phyloP scores from a whole-genome alignment of 352 stramenopile species.

The Phytophthora ramorum region DNA sequence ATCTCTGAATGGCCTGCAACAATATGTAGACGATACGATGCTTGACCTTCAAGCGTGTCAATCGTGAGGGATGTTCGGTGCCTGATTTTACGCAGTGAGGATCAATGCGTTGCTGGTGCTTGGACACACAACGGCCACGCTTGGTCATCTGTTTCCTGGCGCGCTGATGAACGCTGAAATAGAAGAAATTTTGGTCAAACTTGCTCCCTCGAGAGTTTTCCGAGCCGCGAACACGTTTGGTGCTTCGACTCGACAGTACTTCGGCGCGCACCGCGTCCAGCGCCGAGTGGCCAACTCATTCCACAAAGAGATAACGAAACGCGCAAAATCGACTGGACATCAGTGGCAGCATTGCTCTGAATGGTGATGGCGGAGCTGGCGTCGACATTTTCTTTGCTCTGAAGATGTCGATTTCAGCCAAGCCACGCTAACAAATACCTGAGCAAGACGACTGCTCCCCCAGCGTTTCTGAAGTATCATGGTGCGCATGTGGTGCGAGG shows the following conservation, averaged over 20 bases:
- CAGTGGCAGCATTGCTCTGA: constrained; percentile 34
- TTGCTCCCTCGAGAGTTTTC: constrained; percentile 13
- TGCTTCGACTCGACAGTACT: constrained; percentile 15
- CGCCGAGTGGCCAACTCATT: constrained; percentile 5
- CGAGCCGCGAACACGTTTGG: not conserved
- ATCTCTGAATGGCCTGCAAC: constrained; percentile 2
- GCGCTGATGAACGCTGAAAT: constrained; percentile 4
- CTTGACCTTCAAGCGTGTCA: constrained; percentile 8
- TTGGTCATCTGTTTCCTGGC: constrained; percentile 21
- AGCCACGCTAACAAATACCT: constrained; percentile 7
- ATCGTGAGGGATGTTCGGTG: constrained; percentile 35
- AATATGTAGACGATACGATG: constrained; percentile 4
- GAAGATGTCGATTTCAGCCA: constrained; percentile 10
- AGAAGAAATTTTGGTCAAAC: constrained; percentile 13
- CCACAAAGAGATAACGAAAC: not conserved
- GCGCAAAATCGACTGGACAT: constrained; percentile 12
- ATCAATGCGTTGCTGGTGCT: constrained; percentile 45
- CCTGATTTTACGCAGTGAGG: constrained; percentile 45
- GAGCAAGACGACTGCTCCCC: constrained; percentile 3
- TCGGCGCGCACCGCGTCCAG: too few relatives aligned
- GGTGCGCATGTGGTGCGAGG: constrained; percentile 9
- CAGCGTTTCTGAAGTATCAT: constrained; percentile 2
- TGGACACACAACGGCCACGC: constrained; percentile 25
- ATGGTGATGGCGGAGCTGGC: constrained; percentile 27
- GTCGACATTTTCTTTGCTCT: constrained; percentile 47